Evolutionary conservation across 306 rosid species (phyloP).

Genomic region (Quercus variabilis): DNA sequence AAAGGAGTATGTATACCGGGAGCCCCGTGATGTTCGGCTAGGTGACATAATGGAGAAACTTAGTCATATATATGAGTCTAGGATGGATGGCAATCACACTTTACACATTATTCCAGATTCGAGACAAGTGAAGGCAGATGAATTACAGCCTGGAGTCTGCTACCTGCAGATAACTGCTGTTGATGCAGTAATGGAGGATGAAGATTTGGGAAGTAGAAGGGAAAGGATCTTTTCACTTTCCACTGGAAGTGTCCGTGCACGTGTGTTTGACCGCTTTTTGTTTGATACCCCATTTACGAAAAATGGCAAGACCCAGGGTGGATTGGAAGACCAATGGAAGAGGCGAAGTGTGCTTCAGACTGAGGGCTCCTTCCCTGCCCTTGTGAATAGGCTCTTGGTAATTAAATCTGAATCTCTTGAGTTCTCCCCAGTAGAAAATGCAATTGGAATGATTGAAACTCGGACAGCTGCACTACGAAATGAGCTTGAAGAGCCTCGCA

Average conservation of each 20-base stretch:
- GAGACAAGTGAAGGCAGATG: slow-evolving; percentile 96
- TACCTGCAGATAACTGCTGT: slow-evolving; percentile 96
- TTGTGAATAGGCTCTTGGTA: slow-evolving; percentile 86
- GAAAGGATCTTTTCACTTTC: slow-evolving; percentile 94
- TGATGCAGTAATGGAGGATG: slow-evolving; percentile 97
- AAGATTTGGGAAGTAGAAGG: slow-evolving; percentile 94
- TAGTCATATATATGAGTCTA: slow-evolving; percentile 82
- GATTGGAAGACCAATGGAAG: slow-evolving; percentile 98
- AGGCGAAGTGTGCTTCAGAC: slow-evolving; percentile 95
- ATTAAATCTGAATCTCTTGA: slow-evolving; percentile 90
- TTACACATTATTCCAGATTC: slow-evolving; percentile 91
- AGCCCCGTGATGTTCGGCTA: slow-evolving; percentile 94
- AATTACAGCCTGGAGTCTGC: slow-evolving; percentile 92
- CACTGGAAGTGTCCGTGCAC: slow-evolving; percentile 90
- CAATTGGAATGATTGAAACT: slow-evolving; percentile 99
- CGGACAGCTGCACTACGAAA: slow-evolving; percentile 94
- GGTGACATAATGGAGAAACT: slow-evolving; percentile 99
- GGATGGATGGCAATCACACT: slow-evolving; percentile 91
- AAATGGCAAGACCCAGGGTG: slow-evolving; percentile 96
- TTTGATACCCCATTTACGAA: slow-evolving; percentile 97
- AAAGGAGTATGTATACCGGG: slow-evolving; percentile 84
- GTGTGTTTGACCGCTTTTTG: slow-evolving; percentile 94
- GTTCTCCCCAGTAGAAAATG: slow-evolving; percentile 97
- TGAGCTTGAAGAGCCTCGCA: slow-evolving; percentile 99
- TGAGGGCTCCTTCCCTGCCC: slow-evolving; percentile 95